A percentile compares a stretch with the other conserved stretches of the same genome.
These are phyloP conservation scores for Zygosaccharomyces rouxii DNA, from an alignment of 805 yeast genomes.

Conservation along the genomic window DNA sequence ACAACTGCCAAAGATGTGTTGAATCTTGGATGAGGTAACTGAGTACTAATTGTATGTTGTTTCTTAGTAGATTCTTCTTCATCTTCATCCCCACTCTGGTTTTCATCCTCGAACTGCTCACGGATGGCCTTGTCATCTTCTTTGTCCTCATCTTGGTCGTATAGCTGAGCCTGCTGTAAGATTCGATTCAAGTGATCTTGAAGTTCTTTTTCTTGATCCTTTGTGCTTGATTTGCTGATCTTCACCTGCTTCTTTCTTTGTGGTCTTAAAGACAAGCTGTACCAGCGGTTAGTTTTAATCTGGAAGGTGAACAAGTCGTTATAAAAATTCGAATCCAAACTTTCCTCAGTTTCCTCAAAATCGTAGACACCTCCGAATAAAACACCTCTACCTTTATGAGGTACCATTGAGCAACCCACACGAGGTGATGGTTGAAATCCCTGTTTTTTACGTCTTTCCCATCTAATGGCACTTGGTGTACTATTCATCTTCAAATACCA, in stretches of 20 bases:
- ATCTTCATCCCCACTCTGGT: slow-evolving; percentile 38
- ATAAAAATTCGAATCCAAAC: slow-evolving; percentile 76
- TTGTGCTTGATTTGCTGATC: slow-evolving; percentile 42
- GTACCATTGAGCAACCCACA: slow-evolving; percentile 89
- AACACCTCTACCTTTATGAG: slow-evolving; percentile 87
- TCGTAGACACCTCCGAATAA: slow-evolving; percentile 95
- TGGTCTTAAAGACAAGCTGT: slow-evolving; percentile 59
- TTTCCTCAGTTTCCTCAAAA: slow-evolving; percentile 91
- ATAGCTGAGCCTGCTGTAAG: slow-evolving; percentile 65
- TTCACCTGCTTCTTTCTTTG: slow-evolving; percentile 47
- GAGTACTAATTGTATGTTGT: slow-evolving; percentile 53
- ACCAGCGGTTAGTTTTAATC: slow-evolving; percentile 86
- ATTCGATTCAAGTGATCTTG: slow-evolving; percentile 76
- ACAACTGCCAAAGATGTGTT: slow-evolving; percentile 81
- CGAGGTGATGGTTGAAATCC: slow-evolving; percentile 90
- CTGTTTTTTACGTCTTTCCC: slow-evolving; percentile 87
- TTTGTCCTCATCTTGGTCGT: slow-evolving; percentile 48
- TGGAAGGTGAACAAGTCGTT: slow-evolving; percentile 80
- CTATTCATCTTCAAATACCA: slow-evolving; percentile 87
- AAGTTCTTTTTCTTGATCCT: slow-evolving; percentile 68
- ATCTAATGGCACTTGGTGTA: slow-evolving; percentile 65
- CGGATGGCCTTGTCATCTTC: slow-evolving; percentile 32
- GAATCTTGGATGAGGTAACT: slow-evolving; percentile 83
- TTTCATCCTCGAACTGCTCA: slow-evolving; percentile 38
- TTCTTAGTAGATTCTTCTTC: slow-evolving; percentile 33